Percentiles rank a stretch among this genome's conserved stretches.
These are phyloP conservation scores for Rhipidocladum racemiflorum DNA, from an alignment of 176 grass and related monocot species.

Conservation along the genomic window DNA sequence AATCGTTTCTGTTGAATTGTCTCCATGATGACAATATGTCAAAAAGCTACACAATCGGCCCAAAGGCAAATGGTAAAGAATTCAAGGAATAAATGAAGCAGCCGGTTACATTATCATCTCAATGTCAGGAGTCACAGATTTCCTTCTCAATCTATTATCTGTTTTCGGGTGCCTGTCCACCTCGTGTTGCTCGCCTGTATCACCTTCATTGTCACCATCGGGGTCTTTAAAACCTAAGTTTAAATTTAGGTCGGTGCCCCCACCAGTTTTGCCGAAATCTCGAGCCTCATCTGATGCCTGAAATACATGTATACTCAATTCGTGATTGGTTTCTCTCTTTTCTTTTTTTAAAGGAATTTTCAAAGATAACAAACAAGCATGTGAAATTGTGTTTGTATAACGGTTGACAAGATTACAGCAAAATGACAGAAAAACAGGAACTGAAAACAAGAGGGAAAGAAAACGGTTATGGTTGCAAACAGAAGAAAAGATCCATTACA, in stretches of 20 bases:
- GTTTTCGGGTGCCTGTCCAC: not conserved
- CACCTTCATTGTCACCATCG: constrained; percentile 42
- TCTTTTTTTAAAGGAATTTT: not conserved
- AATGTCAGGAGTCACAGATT: constrained; percentile 54
- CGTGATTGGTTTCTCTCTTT: not conserved
- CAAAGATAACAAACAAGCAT: not conserved
- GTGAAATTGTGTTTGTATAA: not conserved
- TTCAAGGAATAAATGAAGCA: constrained; percentile 20
- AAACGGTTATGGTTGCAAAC: not conserved
- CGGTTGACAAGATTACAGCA: not conserved
- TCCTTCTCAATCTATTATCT: constrained; percentile 53
- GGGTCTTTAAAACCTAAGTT: constrained; percentile 64
- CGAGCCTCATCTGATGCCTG: constrained; percentile 58
- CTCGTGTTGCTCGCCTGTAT: constrained; percentile 34
- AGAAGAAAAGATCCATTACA: not conserved
- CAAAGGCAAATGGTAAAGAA: constrained; percentile 30
- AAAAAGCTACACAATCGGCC: constrained; percentile 27
- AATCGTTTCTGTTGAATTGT: constrained; percentile 24
- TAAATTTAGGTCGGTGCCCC: constrained; percentile 61
- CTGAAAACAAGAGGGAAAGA: not conserved
- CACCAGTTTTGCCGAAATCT: constrained; percentile 38
- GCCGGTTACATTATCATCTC: constrained; percentile 54
- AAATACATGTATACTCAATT: constrained; percentile 17
- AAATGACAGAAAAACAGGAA: not conserved
- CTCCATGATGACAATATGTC: constrained; percentile 7